phyloP scores from a whole-genome alignment of 2,329 filamentous ascomycete species.

The Fonsecaea pugnacius region DNA sequence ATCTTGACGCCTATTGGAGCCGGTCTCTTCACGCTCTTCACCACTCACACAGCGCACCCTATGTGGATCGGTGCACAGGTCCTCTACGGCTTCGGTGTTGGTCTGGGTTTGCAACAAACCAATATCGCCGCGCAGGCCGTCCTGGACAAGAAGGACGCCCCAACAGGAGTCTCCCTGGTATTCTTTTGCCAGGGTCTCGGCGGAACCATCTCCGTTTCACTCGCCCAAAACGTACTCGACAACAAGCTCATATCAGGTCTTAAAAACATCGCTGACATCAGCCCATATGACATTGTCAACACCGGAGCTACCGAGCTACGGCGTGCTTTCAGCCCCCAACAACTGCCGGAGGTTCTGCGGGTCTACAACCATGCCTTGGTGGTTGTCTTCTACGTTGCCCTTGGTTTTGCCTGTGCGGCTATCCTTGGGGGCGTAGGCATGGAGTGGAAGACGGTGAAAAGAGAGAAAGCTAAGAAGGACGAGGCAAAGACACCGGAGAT shows the following conservation, averaged over 20 bases:
- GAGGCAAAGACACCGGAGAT: neutral
- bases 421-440: slow-evolving; percentile 37
- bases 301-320: slow-evolving; percentile 39
- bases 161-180: slow-evolving; percentile 40
- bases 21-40: slow-evolving; percentile 43
- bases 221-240: slow-evolving; percentile 40
- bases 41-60: slow-evolving; percentile 10
- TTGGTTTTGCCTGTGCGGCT: slow-evolving; percentile 37
- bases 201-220: slow-evolving; percentile 40
- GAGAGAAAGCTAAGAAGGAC: slow-evolving; percentile 22
- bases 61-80: slow-evolving; percentile 43
- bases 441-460: slow-evolving; percentile 41
- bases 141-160: slow-evolving; percentile 37
- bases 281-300: slow-evolving; percentile 36
- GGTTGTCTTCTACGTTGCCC: slow-evolving; percentile 35
- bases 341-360: slow-evolving; percentile 38
- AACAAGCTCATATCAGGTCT: slow-evolving; percentile 37
- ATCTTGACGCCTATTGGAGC: slow-evolving; percentile 37
- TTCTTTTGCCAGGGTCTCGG: slow-evolving; percentile 45
- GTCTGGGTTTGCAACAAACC: slow-evolving; percentile 37
- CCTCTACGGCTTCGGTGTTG: slow-evolving; percentile 38
- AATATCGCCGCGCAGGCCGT: slow-evolving; percentile 40
- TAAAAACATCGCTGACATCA: slow-evolving; percentile 26
- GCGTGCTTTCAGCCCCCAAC: slow-evolving; percentile 35
- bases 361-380: slow-evolving; percentile 35